These are phyloP conservation scores for Euryodendron excelsum DNA, from an alignment of 148 eudicot genomes.

Conservation along the genomic window DNA sequence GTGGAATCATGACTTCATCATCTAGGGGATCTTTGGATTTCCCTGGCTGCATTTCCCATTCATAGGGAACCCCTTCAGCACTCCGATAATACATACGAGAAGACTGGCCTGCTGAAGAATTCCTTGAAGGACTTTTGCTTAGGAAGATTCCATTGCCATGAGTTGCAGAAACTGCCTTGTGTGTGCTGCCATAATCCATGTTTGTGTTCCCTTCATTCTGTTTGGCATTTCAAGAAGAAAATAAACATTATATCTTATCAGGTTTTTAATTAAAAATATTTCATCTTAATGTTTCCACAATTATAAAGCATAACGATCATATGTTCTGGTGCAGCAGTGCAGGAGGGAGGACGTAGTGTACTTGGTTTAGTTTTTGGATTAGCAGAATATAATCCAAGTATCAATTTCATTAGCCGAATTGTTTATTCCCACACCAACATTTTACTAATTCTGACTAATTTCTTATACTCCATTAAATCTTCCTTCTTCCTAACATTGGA, in stretches of 20 bases:
- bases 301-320: too few relatives aligned
- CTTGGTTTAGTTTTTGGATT: too few relatives aligned
- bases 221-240: not conserved
- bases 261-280: too few relatives aligned
- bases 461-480: too few relatives aligned
- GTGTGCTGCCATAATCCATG: not conserved
- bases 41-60: constrained; percentile 1
- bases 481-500: too few relatives aligned
- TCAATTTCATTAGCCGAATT: too few relatives aligned
- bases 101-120: not conserved
- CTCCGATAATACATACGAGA: not conserved
- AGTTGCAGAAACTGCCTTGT: not conserved
- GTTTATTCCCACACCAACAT: too few relatives aligned
- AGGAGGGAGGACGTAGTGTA: too few relatives aligned
- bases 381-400: too few relatives aligned
- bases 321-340: too few relatives aligned
- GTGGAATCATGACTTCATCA: not conserved
- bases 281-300: too few relatives aligned
- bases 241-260: not conserved
- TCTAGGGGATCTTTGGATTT: not conserved
- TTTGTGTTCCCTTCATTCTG: not conserved
- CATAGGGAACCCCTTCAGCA: not conserved
- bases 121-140: not conserved
- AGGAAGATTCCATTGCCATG: not conserved
- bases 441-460: too few relatives aligned